These are phyloP conservation scores for Elymus sibiricus DNA, from an alignment of 176 grass and related monocot species.

Conservation along the genomic window DNA sequence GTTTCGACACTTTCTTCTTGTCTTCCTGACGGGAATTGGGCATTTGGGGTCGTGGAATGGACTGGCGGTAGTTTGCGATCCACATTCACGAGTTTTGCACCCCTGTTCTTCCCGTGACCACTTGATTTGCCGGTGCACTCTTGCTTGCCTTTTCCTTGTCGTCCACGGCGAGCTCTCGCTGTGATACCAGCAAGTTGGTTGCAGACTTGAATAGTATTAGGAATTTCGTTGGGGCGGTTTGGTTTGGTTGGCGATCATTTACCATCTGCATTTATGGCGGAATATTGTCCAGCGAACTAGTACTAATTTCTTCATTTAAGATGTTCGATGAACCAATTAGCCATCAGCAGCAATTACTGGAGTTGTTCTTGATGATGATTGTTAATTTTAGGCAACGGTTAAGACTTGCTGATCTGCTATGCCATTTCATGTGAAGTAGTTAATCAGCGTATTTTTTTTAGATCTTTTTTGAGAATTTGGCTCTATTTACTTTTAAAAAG, in stretches of 20 bases:
- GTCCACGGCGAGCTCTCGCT: background rate
- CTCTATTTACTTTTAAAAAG: background rate
- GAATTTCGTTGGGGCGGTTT: background rate
- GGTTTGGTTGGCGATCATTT: conserved; percentile 13
- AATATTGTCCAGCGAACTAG: conserved; percentile 26
- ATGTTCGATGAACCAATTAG: conserved; percentile 14
- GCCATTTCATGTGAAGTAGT: background rate
- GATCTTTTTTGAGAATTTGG: background rate
- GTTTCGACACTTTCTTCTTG: background rate
- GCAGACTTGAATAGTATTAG: conserved; percentile 7
- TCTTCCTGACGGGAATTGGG: background rate
- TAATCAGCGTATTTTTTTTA: background rate
- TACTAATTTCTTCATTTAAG: background rate
- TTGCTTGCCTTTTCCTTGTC: background rate
- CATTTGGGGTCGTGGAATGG: background rate
- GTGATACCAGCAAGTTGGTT: conserved; percentile 7
- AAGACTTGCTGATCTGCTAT: background rate
- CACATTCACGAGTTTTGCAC: conserved; percentile 15
- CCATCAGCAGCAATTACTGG: background rate
- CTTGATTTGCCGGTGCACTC: background rate
- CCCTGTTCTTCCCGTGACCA: background rate
- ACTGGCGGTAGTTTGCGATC: background rate
- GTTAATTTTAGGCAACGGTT: background rate
- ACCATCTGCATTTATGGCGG: conserved; percentile 35
- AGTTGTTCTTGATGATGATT: conserved; percentile 1